phyloP scores from a whole-genome alignment of 352 stramenopile species.

The Phytophthora foliorum region DNA sequence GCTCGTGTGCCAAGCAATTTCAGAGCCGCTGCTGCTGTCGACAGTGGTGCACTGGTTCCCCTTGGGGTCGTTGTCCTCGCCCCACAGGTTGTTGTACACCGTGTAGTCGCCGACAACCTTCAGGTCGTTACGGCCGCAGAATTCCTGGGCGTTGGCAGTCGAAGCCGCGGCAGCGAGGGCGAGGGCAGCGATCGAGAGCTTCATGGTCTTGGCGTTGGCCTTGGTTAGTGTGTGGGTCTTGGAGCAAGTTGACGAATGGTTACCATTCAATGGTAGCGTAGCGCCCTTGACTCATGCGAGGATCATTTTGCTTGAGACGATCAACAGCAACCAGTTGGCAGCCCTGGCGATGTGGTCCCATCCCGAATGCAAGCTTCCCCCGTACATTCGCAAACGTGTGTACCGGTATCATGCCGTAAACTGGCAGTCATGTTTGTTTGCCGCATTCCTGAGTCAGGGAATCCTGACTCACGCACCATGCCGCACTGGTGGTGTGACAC shows the following conservation, averaged over 20 bases:
- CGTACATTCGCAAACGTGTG: slow-evolving; percentile 13
- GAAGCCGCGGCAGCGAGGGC: slow-evolving; percentile 22
- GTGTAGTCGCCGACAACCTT: slow-evolving; percentile 48
- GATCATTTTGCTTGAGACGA: not conserved
- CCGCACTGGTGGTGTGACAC: not conserved
- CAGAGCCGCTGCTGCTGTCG: slow-evolving; percentile 31
- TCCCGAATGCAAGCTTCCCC: slow-evolving; percentile 8
- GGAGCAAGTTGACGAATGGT: slow-evolving; percentile 27
- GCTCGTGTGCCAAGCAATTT: slow-evolving; percentile 48
- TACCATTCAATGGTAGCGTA: too few species aligned
- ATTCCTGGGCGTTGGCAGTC: slow-evolving; percentile 27
- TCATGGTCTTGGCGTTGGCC: slow-evolving; percentile 26
- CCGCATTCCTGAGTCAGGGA: slow-evolving; percentile 1
- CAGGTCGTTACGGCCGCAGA: slow-evolving; percentile 40
- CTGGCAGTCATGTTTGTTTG: too few species aligned
- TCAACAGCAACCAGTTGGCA: not conserved
- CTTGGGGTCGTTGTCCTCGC: slow-evolving; percentile 32
- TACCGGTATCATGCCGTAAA: too few species aligned
- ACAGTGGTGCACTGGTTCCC: slow-evolving; percentile 54
- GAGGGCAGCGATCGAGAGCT: slow-evolving; percentile 24
- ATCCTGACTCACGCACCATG: slow-evolving; percentile 5
- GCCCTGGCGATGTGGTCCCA: too few species aligned
- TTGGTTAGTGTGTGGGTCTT: slow-evolving; percentile 3
- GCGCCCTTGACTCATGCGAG: not conserved
- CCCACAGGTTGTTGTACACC: slow-evolving; percentile 64